Evolutionary conservation across 306 rosid species (phyloP).

Genomic region (Dryas drummondii): DNA sequence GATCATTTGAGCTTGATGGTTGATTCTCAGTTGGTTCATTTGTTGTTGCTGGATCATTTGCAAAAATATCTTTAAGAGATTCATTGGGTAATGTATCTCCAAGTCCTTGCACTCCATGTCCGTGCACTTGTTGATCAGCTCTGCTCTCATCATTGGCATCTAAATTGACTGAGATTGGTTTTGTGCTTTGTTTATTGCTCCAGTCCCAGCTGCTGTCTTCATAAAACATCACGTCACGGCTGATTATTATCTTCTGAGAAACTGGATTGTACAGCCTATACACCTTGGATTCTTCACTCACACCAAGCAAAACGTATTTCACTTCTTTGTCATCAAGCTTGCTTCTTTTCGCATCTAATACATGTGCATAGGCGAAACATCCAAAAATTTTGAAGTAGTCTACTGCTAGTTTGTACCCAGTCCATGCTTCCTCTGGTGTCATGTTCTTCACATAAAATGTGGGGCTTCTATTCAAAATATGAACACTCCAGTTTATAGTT

Average conservation of each 20-base stretch:
- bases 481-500: not conserved
- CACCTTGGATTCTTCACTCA: not conserved
- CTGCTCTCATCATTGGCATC: not conserved
- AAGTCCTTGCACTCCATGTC: fast-evolving
- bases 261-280: not conserved
- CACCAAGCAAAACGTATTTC: not conserved
- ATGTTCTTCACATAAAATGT: not conserved
- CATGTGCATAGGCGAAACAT: not conserved
- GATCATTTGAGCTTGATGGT: not conserved
- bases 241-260: not conserved
- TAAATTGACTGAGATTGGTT: not conserved
- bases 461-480: not conserved
- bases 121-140: not conserved
- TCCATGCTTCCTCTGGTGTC: not conserved
- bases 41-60: not conserved
- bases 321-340: not conserved
- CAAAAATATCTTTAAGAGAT: not conserved
- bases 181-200: not conserved
- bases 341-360: not conserved
- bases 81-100: not conserved
- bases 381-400: not conserved
- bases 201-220: not conserved
- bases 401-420: not conserved
- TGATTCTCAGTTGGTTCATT: not conserved
- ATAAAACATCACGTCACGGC: not conserved